phyloP scores from a whole-genome alignment of 352 stramenopile genomes.

The Vaucheria bursata region DNA sequence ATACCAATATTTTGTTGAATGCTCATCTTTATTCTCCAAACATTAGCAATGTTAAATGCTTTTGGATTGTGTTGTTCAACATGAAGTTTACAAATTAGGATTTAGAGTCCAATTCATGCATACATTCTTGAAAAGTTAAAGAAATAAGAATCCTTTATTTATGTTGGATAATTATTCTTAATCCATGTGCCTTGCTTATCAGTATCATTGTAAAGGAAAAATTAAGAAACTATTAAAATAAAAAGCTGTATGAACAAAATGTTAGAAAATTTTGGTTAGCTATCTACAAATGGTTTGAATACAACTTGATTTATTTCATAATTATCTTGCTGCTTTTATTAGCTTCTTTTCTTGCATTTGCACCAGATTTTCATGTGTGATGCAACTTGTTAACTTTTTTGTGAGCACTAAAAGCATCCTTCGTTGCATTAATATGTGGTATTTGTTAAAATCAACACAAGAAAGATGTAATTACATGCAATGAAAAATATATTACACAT shows the following conservation, averaged over 20 bases:
- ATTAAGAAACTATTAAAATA: too few relatives aligned
- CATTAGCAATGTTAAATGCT: slow-evolving; percentile 92
- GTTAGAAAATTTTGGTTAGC: too few relatives aligned
- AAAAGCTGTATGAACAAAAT: too few relatives aligned
- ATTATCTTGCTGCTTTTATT: slow-evolving; percentile 30
- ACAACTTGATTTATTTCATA: neutral
- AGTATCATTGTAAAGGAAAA: neutral
- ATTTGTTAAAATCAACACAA: too few relatives aligned
- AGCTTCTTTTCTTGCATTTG: slow-evolving; percentile 43
- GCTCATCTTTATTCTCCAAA: slow-evolving; percentile 81
- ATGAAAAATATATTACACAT: too few relatives aligned
- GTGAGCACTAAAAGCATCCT: slow-evolving; percentile 33
- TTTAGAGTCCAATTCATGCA: too few relatives aligned
- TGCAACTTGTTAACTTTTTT: slow-evolving; percentile 48
- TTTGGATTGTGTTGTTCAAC: slow-evolving; percentile 85
- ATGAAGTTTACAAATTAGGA: too few relatives aligned
- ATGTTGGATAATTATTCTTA: neutral
- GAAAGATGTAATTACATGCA: too few relatives aligned
- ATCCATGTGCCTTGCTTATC: neutral
- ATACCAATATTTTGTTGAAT: slow-evolving; percentile 96
- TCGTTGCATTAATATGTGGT: too few relatives aligned
- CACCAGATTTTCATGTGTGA: slow-evolving; percentile 26
- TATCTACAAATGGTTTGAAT: too few relatives aligned
- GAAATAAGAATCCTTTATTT: too few relatives aligned
- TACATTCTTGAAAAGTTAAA: too few relatives aligned